Conservation (phyloP, 306 rosid genomes). For the Cicer yamashitae region DNA sequence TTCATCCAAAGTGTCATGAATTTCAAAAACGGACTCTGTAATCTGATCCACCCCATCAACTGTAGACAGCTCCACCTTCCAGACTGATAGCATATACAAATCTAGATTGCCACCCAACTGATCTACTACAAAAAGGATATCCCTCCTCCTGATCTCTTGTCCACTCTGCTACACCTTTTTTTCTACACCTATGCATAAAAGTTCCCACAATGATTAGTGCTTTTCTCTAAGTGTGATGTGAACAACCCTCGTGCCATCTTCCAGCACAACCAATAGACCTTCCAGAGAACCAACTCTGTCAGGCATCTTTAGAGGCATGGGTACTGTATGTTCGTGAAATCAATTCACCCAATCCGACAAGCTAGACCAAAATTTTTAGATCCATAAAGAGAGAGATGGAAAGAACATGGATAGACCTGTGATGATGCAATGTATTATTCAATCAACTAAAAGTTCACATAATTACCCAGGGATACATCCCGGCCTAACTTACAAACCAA, state of each 20-base stretch:
- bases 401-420: not conserved
- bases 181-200: conserved; percentile 2
- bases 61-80: not conserved
- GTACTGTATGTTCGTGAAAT: not conserved
- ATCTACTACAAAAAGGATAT: not conserved
- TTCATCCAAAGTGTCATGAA: not conserved
- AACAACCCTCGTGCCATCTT: not conserved
- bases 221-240: not conserved
- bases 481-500: not conserved
- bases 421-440: not conserved
- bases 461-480: not conserved
- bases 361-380: not conserved
- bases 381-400: not conserved
- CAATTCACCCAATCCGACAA: not conserved
- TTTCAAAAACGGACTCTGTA: not conserved
- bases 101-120: not conserved
- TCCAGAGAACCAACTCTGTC: not conserved
- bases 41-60: not conserved
- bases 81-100: not conserved
- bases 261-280: not conserved
- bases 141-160: not conserved
- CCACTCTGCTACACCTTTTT: not conserved
- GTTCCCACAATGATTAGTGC: not conserved
- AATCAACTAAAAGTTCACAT: not conserved
- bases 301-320: conserved; percentile 4